Base-by-base conservation (phyloP, 148 eudicot genomes). In the Dysphania ambrosioides region DNA sequence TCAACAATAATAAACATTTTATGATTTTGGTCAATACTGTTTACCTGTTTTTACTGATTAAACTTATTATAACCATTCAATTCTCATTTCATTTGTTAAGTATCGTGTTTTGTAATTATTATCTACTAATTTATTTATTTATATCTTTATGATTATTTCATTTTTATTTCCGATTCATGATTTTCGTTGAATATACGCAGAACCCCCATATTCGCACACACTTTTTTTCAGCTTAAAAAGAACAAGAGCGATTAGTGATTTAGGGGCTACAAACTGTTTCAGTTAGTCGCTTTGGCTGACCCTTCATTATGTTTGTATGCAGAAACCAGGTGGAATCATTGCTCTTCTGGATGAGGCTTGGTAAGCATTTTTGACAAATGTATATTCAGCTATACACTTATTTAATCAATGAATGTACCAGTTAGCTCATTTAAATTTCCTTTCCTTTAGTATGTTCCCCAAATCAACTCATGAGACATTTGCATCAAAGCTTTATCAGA, bases 321-420 rank as follows among this genome's bases (percentile, higher is more conserved):
- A 95, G 99, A 95, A 90, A 88, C 94, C 99, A 5, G 99, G 99
- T 70, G 99, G 99, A 78, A 77, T 95, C 63, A 78, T 95, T 55
- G 94, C 93, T 80, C 99, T 95, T 70, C 91, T 95, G 66, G 99
- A 95, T 80, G 97, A 95, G 89, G 99, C 99, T 72, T 95, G 99
- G 99, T 95, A 90, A 72, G 68, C 31, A 74, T 70, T 72, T 23
- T 60, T 41, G 19, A 56, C 65, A 16, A 40, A 38, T 79, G 72
- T 19, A 75, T 68, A 26, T 32, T n/a, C n/a, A n/a, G n/a, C n/a
- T n/a, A 24, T 26, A 5, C 55, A 26, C 16, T 30, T 56, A 21
- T 8, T 27, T 5, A 19, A 74, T n/a, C n/a, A n/a, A n/a, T n/a
- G n/a, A n/a, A n/a, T n/a, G n/a, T 42, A 23, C 59, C 35, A 55